Evolutionary conservation across 83 land plant genomes (phyloP), one percentile per base, ranked within the genome.

Genomic region (Thuja plicata): DNA sequence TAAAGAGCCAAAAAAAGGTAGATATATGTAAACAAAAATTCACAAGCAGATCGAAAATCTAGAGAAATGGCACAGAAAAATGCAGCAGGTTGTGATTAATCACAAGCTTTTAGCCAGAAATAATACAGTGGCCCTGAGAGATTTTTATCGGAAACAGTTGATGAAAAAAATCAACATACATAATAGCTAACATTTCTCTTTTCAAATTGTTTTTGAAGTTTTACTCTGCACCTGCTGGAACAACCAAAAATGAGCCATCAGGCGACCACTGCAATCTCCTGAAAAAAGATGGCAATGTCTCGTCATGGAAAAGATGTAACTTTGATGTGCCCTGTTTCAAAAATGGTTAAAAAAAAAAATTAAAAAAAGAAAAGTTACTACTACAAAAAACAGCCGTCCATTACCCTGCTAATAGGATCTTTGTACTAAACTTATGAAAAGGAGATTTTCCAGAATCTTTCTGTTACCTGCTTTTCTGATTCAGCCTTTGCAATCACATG

Each of bases 191-290:
- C 30, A 30, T 32, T 84, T 48, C 37, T 30, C 9, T 12, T 45
- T 45, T 10, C 30, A 84, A 84, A 48, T 6, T 48, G 50, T 30
- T 30, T 43, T 24, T 21, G 5, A 66, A 66, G 57, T 24, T 24
- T 27, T 66, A 48, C 30, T 34, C 6, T 19, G 52, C 93, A 97
- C 99, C 99, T 92, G 99, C 96, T 73, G 99, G 99, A 21, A 92
- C 95, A 45, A 98, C 87, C 87, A 98, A 89, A 90, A 98, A 96
- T 60, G 98, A 96, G 57, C 99, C 99, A 92, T 98, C 99, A 54
- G 99, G 98, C 35, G 99, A 96, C 99, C 99, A 98, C n/a, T 95
- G 92, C 88, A 96, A 94, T 93, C 99, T 92, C 77, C 99, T 92
- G 89, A 98, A 98, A 90, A 98, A 98, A 35, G 99, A 97, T 54